Conservation (phyloP, 1,284 basidiomycete species). For the Ceratobasidium theobromae region DNA sequence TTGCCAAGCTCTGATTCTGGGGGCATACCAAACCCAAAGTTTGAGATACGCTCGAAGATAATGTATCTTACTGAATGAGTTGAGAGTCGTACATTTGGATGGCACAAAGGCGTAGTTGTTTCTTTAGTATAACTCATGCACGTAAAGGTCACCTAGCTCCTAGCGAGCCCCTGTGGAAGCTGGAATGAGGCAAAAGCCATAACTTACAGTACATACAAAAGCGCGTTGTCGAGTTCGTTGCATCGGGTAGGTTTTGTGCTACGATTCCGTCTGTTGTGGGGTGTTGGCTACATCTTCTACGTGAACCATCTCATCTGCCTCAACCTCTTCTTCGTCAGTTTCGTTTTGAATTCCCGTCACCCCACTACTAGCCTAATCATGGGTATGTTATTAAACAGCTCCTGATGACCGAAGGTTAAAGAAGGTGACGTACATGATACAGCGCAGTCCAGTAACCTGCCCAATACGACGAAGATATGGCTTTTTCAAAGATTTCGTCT, state of each 20-base stretch:
- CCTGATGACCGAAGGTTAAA: background rate
- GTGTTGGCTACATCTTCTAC: background rate
- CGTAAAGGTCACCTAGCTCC: background rate
- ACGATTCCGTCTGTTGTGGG: background rate
- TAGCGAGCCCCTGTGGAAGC: too few species aligned
- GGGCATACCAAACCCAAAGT: too few species aligned
- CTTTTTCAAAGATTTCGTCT: conserved; percentile 73
- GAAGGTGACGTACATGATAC: conserved; percentile 59
- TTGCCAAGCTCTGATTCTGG: conserved; percentile 48
- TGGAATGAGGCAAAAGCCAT: background rate
- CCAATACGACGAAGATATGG: conserved; percentile 77
- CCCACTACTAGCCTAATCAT: background rate
- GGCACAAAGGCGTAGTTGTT: background rate
- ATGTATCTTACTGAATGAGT: background rate
- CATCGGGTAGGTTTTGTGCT: too few species aligned
- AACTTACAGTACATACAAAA: background rate
- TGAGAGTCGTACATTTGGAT: background rate
- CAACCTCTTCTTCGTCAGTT: conserved; percentile 17
- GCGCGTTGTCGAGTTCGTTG: too few species aligned
- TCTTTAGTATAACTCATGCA: background rate
- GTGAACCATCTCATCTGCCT: conserved; percentile 21
- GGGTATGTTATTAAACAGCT: background rate
- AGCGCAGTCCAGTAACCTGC: conserved; percentile 80
- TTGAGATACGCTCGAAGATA: too few species aligned
- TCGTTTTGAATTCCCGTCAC: background rate